phyloP scores from a whole-genome alignment of 2,329 filamentous ascomycete species.

The Macroventuria anomochaeta region DNA sequence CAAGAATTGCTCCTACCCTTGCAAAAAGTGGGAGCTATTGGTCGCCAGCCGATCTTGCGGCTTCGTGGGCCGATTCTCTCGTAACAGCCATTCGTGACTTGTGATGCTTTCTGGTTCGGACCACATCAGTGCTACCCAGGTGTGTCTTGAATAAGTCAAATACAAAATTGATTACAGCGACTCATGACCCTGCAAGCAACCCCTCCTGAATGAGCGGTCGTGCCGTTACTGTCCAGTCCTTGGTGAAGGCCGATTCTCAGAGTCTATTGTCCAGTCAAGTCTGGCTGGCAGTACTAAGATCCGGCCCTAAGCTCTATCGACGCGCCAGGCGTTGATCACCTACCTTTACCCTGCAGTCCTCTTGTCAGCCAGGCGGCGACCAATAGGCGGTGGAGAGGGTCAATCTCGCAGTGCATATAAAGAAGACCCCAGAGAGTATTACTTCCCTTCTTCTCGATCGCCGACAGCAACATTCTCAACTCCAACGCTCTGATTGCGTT shows the following conservation, averaged over 20 bases:
- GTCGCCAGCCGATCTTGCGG: too few relatives aligned
- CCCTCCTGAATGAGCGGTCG: too few relatives aligned
- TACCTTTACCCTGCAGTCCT: neutral
- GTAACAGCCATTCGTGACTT: too few relatives aligned
- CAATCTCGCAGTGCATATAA: neutral
- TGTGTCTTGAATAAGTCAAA: too few relatives aligned
- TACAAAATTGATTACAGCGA: too few relatives aligned
- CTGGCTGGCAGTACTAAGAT: neutral
- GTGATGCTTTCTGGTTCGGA: too few relatives aligned
- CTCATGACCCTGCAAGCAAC: too few relatives aligned
- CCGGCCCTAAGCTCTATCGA: neutral
- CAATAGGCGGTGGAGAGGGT: neutral
- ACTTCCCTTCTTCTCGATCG: neutral
- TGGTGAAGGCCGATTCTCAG: neutral
- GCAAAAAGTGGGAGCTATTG: too few relatives aligned
- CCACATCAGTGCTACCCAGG: too few relatives aligned
- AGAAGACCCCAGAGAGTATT: neutral
- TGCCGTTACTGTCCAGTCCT: too few relatives aligned
- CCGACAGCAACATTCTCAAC: neutral
- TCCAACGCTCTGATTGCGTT: neutral
- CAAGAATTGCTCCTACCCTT: too few relatives aligned
- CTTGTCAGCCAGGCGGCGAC: neutral
- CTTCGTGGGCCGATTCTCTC: too few relatives aligned
- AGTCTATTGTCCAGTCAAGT: neutral
- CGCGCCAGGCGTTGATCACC: neutral